Evolutionary conservation across 2,329 filamentous ascomycete species (phyloP), one percentile per base, ranked within the genome.

Genomic region (Stagonosporopsis cucurbitacearum): DNA sequence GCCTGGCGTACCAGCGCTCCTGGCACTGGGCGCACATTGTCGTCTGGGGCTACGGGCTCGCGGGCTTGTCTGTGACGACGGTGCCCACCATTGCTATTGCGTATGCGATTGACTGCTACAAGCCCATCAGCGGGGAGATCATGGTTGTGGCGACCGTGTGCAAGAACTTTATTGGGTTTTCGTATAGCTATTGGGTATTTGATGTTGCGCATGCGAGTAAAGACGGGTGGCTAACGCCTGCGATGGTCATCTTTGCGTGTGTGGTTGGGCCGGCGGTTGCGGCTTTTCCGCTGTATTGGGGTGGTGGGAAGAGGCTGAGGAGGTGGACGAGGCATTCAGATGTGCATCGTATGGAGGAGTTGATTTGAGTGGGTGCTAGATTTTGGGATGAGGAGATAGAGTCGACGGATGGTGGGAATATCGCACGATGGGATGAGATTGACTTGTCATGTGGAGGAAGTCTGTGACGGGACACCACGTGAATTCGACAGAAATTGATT

Each of bases 11-110:
- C 61, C 75, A 81, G 57, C 68, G 70, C 5, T 67, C 77, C 37
- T 84, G 80, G 81, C 72, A 75, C 0, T 84, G 81, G 81, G 72
- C 74, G 28, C 75, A 75, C 4, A 80, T 83, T 44, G 69, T 83
- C 12, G 72, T 84, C 2, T 70, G 81, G 57, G 81, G 82, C 2
- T 84, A 81, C 60, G 76, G 74, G 0, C 68, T 80, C 37, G 74
- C 72, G 4, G 78, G 78, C 1, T 60, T 80, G 6, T 69, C 69
- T 1, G 74, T 80, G 20, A 79, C 77, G 2, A 71, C 74, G 0
- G 74, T 79, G 1, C 78, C 78, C 0, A 77, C 77, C 0, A 79
- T 80, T 32, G 67, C 70, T 8, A 75, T 79, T 32, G 76, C 78
- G 1, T 81, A 80, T 50, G 77, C 78, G 3, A 73, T 80, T 44